Evolutionary conservation across 805 yeast genomes (phyloP).

Genomic region (Saturnispora hagleri): DNA sequence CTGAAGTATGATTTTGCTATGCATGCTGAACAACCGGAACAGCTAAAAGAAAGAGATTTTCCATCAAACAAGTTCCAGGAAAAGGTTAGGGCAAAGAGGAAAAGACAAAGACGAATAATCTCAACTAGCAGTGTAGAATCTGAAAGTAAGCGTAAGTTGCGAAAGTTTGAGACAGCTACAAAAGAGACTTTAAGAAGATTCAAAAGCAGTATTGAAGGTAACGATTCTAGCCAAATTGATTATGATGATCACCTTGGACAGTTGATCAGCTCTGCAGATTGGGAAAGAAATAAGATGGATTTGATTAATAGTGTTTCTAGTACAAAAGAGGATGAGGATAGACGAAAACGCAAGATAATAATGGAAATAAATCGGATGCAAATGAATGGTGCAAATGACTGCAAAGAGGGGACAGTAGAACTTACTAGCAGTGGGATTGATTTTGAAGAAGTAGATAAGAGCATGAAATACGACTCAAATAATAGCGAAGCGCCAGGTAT

Average conservation of each 20-base stretch:
- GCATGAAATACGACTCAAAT: background rate
- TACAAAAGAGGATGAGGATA: background rate
- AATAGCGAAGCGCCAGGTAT: background rate
- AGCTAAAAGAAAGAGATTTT: background rate
- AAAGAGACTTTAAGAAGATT: slow-evolving; percentile 5
- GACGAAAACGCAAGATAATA: background rate
- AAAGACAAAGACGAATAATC: background rate
- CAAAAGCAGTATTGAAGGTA: background rate
- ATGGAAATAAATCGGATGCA: background rate
- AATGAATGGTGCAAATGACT: background rate
- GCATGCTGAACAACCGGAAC: background rate
- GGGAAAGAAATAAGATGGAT: slow-evolving; percentile 3
- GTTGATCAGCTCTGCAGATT: slow-evolving; percentile 6
- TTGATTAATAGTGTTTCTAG: background rate
- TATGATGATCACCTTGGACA: background rate
- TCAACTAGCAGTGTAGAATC: background rate
- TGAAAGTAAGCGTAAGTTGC: background rate
- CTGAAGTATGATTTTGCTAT: background rate
- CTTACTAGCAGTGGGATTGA: background rate
- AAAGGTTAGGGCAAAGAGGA: background rate
- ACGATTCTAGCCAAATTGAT: background rate
- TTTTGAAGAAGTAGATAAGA: background rate
- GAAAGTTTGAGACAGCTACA: slow-evolving; percentile 6
- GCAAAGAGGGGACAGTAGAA: background rate
- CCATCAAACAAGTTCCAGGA: background rate